Percentiles rank a stretch among this genome's conserved stretches.
Evolutionary conservation across 768 basidiomycete genomes (phyloP).

Genomic region (Favolaschia claudopus): DNA sequence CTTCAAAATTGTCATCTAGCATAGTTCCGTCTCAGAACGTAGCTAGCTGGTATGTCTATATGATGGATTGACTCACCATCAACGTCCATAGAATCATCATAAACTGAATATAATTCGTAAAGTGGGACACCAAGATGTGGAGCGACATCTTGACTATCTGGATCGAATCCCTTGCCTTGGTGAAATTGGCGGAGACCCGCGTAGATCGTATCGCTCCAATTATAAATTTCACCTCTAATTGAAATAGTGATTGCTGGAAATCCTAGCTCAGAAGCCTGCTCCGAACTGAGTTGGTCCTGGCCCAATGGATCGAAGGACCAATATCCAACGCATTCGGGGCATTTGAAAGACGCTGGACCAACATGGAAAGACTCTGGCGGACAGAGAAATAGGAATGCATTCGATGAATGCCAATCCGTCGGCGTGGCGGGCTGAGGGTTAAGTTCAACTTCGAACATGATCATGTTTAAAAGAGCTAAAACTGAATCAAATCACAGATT

Average conservation of each 20-base stretch:
- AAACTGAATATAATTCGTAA: background rate
- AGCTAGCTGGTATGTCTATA: no score
- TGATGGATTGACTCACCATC: no score
- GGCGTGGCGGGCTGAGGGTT: background rate
- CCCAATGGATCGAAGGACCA: background rate
- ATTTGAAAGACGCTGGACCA: background rate
- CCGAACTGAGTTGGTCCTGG: background rate
- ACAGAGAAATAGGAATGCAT: background rate
- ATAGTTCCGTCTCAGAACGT: no score
- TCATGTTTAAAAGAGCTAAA: background rate
- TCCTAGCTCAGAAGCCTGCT: no score
- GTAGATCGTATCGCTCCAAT: background rate
- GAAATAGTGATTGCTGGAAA: background rate
- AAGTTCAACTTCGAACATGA: background rate
- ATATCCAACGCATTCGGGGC: background rate
- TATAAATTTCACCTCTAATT: no score
- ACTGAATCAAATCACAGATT: background rate
- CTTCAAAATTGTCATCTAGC: no score
- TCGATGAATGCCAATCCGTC: no score
- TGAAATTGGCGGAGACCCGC: background rate
- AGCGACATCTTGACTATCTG: background rate
- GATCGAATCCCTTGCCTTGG: background rate
- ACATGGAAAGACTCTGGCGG: background rate
- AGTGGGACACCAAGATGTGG: background rate
- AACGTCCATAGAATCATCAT: no score